These are phyloP conservation scores for Ascomycota sp. DNA, from an alignment of 2,329 filamentous ascomycete genomes.

Conservation along the genomic window DNA sequence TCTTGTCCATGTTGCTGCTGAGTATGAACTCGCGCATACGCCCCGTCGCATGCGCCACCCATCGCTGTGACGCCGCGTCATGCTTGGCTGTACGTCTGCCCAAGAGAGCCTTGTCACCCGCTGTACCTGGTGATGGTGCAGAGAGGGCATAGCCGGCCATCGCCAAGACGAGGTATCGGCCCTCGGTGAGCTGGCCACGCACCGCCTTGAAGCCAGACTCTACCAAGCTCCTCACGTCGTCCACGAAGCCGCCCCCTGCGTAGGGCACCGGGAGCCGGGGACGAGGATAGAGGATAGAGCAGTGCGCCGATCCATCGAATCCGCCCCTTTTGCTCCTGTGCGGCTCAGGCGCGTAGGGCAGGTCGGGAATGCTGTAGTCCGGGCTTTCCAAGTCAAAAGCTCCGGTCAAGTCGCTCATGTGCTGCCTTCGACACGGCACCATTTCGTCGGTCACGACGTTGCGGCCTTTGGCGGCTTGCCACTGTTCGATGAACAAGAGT, in stretches of 20 bases:
- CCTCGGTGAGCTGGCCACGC: conserved; percentile 30
- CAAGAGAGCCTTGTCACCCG: conserved; percentile 5
- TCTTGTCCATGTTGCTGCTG: conserved; percentile 6
- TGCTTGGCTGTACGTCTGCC: conserved; percentile 9
- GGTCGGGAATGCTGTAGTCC: conserved; percentile 23
- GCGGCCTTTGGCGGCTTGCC: conserved; percentile 17
- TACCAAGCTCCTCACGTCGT: conserved; percentile 18
- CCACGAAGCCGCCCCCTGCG: conserved; percentile 12
- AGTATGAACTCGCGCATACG: conserved; percentile 10
- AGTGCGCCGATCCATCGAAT: conserved; percentile 23
- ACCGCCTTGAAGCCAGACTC: conserved; percentile 33
- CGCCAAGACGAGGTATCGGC: conserved; percentile 31
- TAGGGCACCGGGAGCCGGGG: conserved; percentile 27
- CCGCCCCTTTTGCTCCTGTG: conserved; percentile 19
- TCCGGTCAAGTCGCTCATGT: conserved; percentile 15
- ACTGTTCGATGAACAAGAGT: conserved; percentile 31
- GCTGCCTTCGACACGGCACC: conserved; percentile 10
- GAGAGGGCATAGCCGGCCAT: conserved; percentile 20
- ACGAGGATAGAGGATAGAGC: conserved; percentile 17
- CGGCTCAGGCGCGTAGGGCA: conserved; percentile 23
- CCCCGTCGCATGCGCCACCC: conserved; percentile 22
- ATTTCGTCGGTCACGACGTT: conserved; percentile 15
- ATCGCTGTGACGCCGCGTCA: conserved; percentile 21
- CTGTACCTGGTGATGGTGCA: conserved; percentile 8
- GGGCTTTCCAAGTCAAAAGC: conserved; percentile 26